Percentiles rank a stretch among this genome's conserved stretches.
phyloP scores from a whole-genome alignment of 306 rosid genomes.

The Urtica urens region DNA sequence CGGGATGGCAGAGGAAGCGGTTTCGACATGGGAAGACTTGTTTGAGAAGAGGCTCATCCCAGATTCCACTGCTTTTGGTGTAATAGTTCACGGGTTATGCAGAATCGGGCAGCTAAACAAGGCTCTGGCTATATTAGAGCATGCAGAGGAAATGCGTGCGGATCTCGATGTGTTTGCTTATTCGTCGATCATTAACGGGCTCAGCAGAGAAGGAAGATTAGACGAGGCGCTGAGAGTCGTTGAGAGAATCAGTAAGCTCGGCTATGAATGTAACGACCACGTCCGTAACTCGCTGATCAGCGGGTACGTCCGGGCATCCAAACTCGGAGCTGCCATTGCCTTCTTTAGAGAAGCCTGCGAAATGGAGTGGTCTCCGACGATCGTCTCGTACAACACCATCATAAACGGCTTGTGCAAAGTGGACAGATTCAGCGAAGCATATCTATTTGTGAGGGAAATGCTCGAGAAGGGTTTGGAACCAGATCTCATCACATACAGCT shows the following conservation, averaged over 20 bases:
- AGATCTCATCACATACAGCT: slow-evolving; percentile 63
- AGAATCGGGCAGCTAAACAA: slow-evolving; percentile 51
- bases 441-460: slow-evolving; percentile 58
- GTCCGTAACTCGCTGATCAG: slow-evolving; percentile 65
- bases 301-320: slow-evolving; percentile 51
- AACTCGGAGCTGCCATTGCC: slow-evolving; percentile 44
- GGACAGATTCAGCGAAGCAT: slow-evolving; percentile 53
- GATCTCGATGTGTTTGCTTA: slow-evolving; percentile 53
- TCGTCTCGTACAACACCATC: slow-evolving; percentile 68
- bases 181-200: slow-evolving; percentile 50
- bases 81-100: slow-evolving; percentile 68
- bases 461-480: slow-evolving; percentile 60
- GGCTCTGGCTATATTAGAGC: slow-evolving; percentile 52
- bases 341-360: slow-evolving; percentile 46
- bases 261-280: slow-evolving; percentile 39
- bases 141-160: slow-evolving; percentile 35
- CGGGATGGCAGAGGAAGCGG: slow-evolving; percentile 34
- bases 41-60: slow-evolving; percentile 24
- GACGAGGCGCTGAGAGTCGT: slow-evolving; percentile 48
- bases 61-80: slow-evolving; percentile 54
- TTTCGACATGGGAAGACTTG: slow-evolving; percentile 44
- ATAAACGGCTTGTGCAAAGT: slow-evolving; percentile 68
- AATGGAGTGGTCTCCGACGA: slow-evolving; percentile 49
- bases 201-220: slow-evolving; percentile 57
- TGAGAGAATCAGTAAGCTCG: slow-evolving; percentile 38